Evolutionary conservation across 108 stramenopile species (phyloP).

Genomic region (Skeletonema potamos): DNA sequence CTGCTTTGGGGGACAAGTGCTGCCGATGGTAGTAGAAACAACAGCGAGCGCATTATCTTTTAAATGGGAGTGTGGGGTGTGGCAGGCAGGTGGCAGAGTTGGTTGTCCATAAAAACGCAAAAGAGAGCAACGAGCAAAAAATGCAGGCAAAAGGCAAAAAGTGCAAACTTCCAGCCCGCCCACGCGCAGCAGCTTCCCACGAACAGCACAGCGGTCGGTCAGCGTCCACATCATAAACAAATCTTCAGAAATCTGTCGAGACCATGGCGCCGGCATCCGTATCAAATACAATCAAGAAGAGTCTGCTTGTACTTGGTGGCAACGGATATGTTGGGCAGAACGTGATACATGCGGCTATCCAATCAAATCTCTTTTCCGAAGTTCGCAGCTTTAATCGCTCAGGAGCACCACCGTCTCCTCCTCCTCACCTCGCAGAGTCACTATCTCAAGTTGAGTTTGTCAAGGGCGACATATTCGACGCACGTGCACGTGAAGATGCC

Average conservation of each 20-base stretch:
- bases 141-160: too few relatives aligned
- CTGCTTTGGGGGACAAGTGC: background rate
- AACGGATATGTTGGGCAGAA: conserved; percentile 82
- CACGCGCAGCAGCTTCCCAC: too few relatives aligned
- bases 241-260: too few relatives aligned
- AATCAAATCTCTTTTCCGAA: conserved; percentile 31
- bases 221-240: background rate
- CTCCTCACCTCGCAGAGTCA: conserved; percentile 15
- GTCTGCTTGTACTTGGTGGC: conserved; percentile 71
- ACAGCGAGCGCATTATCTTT: background rate
- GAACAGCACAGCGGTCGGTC: too few relatives aligned
- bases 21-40: background rate
- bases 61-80: too few relatives aligned
- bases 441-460: conserved; percentile 57
- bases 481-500: conserved; percentile 33
- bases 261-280: background rate
- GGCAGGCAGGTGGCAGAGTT: too few relatives aligned
- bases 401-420: conserved; percentile 38
- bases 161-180: too few relatives aligned
- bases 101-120: too few relatives aligned
- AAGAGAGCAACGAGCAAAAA: too few relatives aligned
- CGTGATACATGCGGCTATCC: conserved; percentile 58
- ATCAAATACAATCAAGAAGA: background rate
- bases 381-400: conserved; percentile 67
- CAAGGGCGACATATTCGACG: conserved; percentile 62